These are phyloP conservation scores for Fagus crenata DNA, from an alignment of 306 rosid genomes.

Conservation along the genomic window DNA sequence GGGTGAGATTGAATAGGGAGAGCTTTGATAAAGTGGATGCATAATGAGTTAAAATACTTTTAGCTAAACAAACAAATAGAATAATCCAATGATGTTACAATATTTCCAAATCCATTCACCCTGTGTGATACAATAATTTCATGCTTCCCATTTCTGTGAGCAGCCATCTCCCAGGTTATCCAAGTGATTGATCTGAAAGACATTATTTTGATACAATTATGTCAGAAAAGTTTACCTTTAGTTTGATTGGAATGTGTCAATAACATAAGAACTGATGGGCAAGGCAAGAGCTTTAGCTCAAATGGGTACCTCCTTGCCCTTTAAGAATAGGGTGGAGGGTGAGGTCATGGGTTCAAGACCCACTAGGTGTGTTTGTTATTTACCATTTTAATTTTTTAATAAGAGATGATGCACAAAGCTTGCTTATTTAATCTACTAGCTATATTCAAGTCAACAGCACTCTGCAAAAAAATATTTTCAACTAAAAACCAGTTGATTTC, in stretches of 20 bases:
- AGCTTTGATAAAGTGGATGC: neutral
- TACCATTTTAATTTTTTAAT: no score
- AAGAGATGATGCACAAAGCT: neutral
- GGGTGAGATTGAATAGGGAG: conserved; percentile 1
- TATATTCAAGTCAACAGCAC: no score
- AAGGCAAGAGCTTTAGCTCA: no score
- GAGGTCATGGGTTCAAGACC: no score
- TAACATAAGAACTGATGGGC: no score
- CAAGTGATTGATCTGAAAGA: conserved; percentile 7
- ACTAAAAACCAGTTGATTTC: no score
- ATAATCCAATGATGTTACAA: neutral
- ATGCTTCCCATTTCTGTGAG: neutral
- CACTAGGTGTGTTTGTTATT: no score
- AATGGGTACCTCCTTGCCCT: no score
- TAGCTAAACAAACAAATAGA: conserved; percentile 16
- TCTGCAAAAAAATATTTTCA: no score
- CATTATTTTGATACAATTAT: conserved; percentile 5
- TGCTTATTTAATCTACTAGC: neutral
- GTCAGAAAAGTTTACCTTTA: neutral
- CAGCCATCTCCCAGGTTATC: neutral
- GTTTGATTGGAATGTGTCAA: no score
- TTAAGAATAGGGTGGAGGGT: no score
- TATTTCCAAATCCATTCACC: conserved; percentile 12
- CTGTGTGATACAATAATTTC: conserved; percentile 16
- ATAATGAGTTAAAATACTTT: conserved; percentile 19